These are phyloP conservation scores for Dictyostelium capitatum DNA, from an alignment of 78 protist species.

Conservation along the genomic window DNA sequence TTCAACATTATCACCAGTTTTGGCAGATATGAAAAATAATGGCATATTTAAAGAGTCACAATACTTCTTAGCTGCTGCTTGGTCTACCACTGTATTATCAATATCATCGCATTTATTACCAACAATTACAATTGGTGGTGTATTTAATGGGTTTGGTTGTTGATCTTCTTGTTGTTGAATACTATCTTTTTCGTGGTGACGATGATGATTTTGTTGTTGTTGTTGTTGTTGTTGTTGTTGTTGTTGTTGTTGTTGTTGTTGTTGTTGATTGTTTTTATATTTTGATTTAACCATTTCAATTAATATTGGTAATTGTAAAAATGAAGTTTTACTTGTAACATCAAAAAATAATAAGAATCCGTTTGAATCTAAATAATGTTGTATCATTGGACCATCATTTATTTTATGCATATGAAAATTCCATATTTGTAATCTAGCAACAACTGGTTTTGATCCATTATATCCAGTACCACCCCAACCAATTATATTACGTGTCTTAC, in stretches of 20 bases:
- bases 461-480: not conserved
- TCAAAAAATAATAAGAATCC: not conserved
- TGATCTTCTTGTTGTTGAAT: not conserved
- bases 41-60: not conserved
- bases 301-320: not conserved
- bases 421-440: not conserved
- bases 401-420: conserved; percentile 5
- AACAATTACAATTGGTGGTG: not conserved
- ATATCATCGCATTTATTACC: conserved; percentile 1
- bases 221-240: not conserved
- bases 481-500: not conserved
- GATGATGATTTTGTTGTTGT: not conserved
- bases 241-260: not conserved
- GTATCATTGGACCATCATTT: not conserved
- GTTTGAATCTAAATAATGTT: not conserved
- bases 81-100: not conserved
- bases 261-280: not conserved
- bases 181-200: not conserved
- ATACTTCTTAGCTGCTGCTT: not conserved
- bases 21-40: conserved; percentile 2
- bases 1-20: not conserved
- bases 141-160: not conserved
- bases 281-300: conserved; percentile 1
- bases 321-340: not conserved
- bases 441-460: not conserved